phyloP scores from a whole-genome alignment of 495 filamentous ascomycete genomes.

The Emericellopsis terricola region DNA sequence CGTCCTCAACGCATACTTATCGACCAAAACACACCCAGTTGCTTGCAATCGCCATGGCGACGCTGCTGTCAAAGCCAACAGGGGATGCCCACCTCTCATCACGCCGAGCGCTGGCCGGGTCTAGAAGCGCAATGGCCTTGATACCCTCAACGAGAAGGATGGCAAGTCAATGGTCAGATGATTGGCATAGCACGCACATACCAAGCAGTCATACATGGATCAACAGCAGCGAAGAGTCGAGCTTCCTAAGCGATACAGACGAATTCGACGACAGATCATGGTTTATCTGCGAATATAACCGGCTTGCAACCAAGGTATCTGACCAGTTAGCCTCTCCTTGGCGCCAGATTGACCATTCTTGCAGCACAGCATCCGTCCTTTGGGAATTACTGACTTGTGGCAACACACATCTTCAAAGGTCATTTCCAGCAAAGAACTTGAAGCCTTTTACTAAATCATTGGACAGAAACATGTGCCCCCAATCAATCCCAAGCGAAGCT shows the following conservation, averaged over 20 bases:
- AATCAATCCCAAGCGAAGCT: conserved; percentile 10
- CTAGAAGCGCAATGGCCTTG: neutral
- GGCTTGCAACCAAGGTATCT: conserved; percentile 29
- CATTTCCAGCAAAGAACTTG: too few relatives aligned
- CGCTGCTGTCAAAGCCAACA: neutral
- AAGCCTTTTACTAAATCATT: too few relatives aligned
- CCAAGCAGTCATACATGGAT: conserved; percentile 26
- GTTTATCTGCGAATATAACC: conserved; percentile 35
- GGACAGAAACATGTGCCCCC: too few relatives aligned
- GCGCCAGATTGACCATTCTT: too few relatives aligned
- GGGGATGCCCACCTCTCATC: neutral
- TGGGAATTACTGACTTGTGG: too few relatives aligned
- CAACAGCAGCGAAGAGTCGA: conserved; percentile 18
- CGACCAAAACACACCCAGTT: too few relatives aligned
- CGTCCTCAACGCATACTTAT: too few relatives aligned
- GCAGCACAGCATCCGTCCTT: too few relatives aligned
- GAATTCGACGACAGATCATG: conserved; percentile 19
- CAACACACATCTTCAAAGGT: too few relatives aligned
- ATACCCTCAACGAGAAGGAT: neutral
- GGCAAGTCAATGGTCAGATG: neutral
- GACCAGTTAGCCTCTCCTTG: too few relatives aligned
- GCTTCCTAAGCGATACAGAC: conserved; percentile 16
- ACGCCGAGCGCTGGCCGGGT: neutral
- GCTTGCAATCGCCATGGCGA: too few relatives aligned
- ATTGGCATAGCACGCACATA: neutral